Conservation (phyloP, 352 stramenopile genomes). For the Phytophthora sansomeana region DNA sequence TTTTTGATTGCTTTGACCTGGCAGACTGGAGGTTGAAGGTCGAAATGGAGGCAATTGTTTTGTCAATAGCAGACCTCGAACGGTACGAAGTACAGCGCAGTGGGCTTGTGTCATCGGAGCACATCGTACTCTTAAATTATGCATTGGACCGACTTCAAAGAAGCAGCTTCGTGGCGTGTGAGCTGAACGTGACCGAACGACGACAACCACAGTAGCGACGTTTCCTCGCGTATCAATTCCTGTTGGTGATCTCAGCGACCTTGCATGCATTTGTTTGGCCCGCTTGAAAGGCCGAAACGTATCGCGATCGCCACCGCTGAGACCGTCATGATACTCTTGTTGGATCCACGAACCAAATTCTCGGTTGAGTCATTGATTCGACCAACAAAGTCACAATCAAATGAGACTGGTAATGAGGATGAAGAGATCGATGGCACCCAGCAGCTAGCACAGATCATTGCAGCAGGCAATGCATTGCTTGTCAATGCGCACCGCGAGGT, state of each 20-base stretch:
- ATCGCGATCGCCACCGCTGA: background rate
- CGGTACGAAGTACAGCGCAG: constrained; percentile 14
- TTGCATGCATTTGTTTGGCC: background rate
- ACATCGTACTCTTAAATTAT: constrained; percentile 13
- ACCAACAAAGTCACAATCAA: too few relatives aligned
- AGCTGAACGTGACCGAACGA: background rate
- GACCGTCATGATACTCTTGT: constrained; percentile 2
- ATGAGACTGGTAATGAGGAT: background rate
- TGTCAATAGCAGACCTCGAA: constrained; percentile 5
- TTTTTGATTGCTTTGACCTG: constrained; percentile 1
- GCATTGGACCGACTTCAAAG: background rate
- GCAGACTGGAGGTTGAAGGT: constrained; percentile 7
- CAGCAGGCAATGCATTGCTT: too few relatives aligned
- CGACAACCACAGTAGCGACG: background rate
- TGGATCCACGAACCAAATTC: constrained; percentile 11
- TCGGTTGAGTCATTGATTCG: background rate
- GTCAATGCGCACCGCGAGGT: too few relatives aligned
- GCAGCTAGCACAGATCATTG: too few relatives aligned
- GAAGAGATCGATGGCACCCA: too few relatives aligned
- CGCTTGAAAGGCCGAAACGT: constrained; percentile 3
- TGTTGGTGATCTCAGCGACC: background rate
- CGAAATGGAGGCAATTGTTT: constrained; percentile 13
- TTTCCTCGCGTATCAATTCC: background rate
- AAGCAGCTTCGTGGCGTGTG: background rate
- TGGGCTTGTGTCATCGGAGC: constrained; percentile 6